Base-by-base conservation (phyloP, 179 eudicot species). In the Pouteria campechiana region DNA sequence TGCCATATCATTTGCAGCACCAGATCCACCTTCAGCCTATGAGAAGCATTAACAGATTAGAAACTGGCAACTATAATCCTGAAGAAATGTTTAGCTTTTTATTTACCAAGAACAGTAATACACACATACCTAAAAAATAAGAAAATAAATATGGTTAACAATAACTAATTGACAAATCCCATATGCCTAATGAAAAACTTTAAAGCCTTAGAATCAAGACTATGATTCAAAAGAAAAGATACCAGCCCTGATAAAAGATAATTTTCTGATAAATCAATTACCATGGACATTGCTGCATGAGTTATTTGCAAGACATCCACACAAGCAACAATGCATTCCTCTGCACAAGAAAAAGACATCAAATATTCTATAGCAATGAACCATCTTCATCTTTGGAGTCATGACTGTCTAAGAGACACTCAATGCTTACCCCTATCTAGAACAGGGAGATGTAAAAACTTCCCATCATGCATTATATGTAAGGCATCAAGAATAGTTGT, bases 251-350 rank as follows among this genome's bases (percentile, higher is more conserved):
- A 17, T 44, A 12, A 10, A 17, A 34, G 20, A 25, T 23, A 20
- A 9, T 7, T 22, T 17, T 19, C 3, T 25, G 14, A n/a, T 45
- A 52, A 28, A 25, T 11, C 5, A 32, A 37, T 57, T 76, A 89
- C 97, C 95, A 86, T 69, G 33, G 95, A 85, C 46, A 89, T 72
- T 28, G 97, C 87, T 31, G 97, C 95, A 60, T 89, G 95, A 67
- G 97, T 81, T 64, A 89, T 68, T 67, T 78, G 95, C 54, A 89
- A 69, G 65, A 89, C 97, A 66, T 89, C 97, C 37, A 89, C 56
- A 61, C 95, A 89, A 21, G 90, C 79, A 46, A 54, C 93, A 66
- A 79, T 44, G 21, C 63, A 27, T 31, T 77, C 85, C 66, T 85
- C 97, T 89, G 90, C 63, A 31, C 53, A 11, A 60, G 41, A 10